A percentile compares a stretch with the other conserved stretches of the same genome.
These are phyloP conservation scores for Hymenoscyphus salicellus DNA, from an alignment of 2,329 filamentous ascomycete species.

Conservation along the genomic window DNA sequence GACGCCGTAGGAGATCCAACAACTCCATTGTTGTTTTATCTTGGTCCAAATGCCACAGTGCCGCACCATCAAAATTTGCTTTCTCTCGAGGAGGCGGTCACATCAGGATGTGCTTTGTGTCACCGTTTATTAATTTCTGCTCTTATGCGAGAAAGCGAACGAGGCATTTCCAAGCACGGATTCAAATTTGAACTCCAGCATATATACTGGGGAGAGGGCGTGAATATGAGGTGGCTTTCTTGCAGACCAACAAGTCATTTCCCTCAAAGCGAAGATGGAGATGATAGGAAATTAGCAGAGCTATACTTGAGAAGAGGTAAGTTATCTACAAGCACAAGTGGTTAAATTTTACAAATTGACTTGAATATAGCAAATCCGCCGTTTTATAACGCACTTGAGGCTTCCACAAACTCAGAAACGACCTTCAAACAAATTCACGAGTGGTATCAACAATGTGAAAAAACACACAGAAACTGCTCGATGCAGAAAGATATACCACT, in stretches of 20 bases:
- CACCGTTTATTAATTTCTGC: neutral
- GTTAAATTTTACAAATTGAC: neutral
- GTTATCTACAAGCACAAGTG: neutral
- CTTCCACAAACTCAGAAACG: neutral
- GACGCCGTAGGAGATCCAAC: neutral
- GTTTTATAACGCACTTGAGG: neutral
- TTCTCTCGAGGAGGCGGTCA: neutral
- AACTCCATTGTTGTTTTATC: neutral
- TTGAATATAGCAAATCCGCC: neutral
- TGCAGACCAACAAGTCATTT: neutral
- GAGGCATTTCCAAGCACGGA: neutral
- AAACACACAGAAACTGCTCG: neutral
- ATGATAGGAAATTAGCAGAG: neutral
- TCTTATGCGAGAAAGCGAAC: neutral
- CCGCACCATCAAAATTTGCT: neutral
- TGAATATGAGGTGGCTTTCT: neutral
- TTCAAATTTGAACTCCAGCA: neutral
- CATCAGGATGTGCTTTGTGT: neutral
- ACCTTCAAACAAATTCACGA: neutral
- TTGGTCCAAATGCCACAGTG: neutral
- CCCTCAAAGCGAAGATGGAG: neutral
- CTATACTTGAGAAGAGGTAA: neutral
- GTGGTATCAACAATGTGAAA: neutral
- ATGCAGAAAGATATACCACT: neutral
- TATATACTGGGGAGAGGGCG: neutral